Evolutionary conservation across 208 protist species (phyloP), one percentile per base, ranked within the genome.

Genomic region (Sergeia podlipaevii): DNA sequence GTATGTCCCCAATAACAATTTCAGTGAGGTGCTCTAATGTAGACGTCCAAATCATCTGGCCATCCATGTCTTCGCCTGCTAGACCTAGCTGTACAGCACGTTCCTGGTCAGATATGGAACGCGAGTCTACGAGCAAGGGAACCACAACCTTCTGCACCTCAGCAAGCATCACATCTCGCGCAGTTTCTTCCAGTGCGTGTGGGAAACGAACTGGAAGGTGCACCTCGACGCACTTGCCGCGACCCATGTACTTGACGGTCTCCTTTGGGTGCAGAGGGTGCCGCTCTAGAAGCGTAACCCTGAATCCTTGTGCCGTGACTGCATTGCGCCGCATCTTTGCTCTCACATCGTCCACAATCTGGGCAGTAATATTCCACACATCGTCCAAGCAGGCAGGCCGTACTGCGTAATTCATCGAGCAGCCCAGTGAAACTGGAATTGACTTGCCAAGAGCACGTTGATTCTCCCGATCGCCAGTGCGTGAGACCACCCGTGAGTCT

Each of bases 371-470:
- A 23, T 26, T 69, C 72, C 71, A 85, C 7, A 95, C 67, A 58
- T 93, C 89, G 8, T 80, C 73, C 6, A 74, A 18, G 23, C 54
- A 58, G 4, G 30, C 30, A 3, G 85, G 85, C 6, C 89, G 72
- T 36, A 95, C 89, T 1, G 80, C 85, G 64, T 95, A 95, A 68
- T 95, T 92, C 85, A 95, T 92, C 27, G 80, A 85, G 63, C 84
- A 95, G 15, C 80, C 71, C 2, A 95, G 64, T 11, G 77, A 77
- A 17, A 46, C 65, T 18, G 81, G 84, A 30, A 65, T 54, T 23
- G 58, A 60, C 60, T 83, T 89, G 10, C 86, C 82, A 1, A 85
- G 28, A 8, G 64, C 61, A 4, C 67, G 47, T 50, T 83, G 78
- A 39, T 87, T 77, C 45, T 77, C 79, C 7, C 69, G 57, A 53